Conservation (phyloP, 1,139 yeast genomes). For the Yamadazyma atlantica region DNA sequence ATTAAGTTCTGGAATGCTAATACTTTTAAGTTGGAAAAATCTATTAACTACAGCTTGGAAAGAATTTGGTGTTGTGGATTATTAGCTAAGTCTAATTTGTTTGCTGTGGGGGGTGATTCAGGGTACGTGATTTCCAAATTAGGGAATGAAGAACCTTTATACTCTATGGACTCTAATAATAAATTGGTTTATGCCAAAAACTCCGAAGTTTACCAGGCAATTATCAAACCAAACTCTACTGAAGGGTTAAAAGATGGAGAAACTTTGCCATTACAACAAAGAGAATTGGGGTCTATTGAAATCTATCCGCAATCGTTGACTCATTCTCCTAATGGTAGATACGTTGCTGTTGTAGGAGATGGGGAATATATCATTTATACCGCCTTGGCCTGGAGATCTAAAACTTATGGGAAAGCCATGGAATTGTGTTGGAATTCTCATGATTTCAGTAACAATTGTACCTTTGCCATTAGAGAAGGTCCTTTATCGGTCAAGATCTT, state of each 20-base stretch:
- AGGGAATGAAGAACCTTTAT: constrained; percentile 92
- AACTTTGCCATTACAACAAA: constrained; percentile 66
- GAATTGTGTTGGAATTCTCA: constrained; percentile 93
- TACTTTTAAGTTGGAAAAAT: constrained; percentile 83
- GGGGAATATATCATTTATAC: constrained; percentile 96
- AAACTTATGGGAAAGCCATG: constrained; percentile 84
- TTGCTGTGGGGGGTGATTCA: constrained; percentile 93
- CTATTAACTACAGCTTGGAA: constrained; percentile 86
- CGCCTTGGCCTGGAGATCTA: constrained; percentile 97
- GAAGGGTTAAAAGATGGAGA: constrained; percentile 81
- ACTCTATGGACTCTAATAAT: constrained; percentile 91
- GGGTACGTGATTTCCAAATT: constrained; percentile 85
- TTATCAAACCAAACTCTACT: constrained; percentile 66
- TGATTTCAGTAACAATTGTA: constrained; percentile 65
- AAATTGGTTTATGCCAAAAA: constrained; percentile 89
- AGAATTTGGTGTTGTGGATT: constrained; percentile 95
- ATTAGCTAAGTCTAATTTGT: constrained; percentile 71
- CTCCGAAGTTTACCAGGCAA: constrained; percentile 83
- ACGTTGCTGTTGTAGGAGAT: constrained; percentile 96
- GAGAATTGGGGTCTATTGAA: constrained; percentile 91
- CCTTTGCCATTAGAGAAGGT: constrained; percentile 80
- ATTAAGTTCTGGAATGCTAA: constrained; percentile 77
- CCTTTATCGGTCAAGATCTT: constrained; percentile 64
- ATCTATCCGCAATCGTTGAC: constrained; percentile 82
- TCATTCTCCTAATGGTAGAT: constrained; percentile 97